These are phyloP conservation scores for Elsinoe batatas DNA, from an alignment of 2,329 filamentous ascomycete species.

Conservation along the genomic window DNA sequence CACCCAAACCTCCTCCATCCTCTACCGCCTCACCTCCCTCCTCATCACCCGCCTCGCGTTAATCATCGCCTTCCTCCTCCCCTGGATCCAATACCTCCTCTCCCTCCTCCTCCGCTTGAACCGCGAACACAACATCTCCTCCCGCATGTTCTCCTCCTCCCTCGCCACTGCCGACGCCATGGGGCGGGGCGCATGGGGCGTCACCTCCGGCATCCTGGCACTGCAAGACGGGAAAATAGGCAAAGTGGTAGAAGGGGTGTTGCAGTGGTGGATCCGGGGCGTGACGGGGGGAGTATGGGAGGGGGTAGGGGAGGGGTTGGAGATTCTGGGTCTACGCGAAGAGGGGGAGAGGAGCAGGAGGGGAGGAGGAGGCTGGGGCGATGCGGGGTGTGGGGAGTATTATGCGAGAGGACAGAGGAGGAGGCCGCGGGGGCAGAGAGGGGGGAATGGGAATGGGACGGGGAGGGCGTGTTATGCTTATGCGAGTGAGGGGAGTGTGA, in stretches of 20 bases:
- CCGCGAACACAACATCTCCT: conserved; percentile 54
- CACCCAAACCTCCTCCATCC: conserved; percentile 32
- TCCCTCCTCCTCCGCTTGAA: conserved; percentile 52
- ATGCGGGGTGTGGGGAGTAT: not conserved
- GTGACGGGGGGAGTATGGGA: conserved; percentile 59
- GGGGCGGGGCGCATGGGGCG: conserved; percentile 41
- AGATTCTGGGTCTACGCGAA: conserved; percentile 30
- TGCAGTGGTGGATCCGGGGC: conserved; percentile 53
- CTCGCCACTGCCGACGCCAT: conserved; percentile 45
- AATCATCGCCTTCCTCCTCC: conserved; percentile 49
- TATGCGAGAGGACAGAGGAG: not conserved
- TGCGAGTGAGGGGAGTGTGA: not conserved
- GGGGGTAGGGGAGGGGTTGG: conserved; percentile 47
- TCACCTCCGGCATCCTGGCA: conserved; percentile 47
- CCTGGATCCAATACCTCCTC: conserved; percentile 49
- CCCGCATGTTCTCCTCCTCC: conserved; percentile 45
- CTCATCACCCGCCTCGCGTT: conserved; percentile 51
- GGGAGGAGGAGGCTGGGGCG: not conserved
- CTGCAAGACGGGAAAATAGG: conserved; percentile 58
- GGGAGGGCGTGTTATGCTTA: not conserved
- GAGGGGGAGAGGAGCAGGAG: not conserved
- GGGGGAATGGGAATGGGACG: not conserved
- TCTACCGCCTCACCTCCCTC: conserved; percentile 50
- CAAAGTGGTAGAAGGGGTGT: conserved; percentile 45
- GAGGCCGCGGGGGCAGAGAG: not conserved